Conservation (phyloP, 768 basidiomycete genomes). For the Mycena epipterygia region DNA sequence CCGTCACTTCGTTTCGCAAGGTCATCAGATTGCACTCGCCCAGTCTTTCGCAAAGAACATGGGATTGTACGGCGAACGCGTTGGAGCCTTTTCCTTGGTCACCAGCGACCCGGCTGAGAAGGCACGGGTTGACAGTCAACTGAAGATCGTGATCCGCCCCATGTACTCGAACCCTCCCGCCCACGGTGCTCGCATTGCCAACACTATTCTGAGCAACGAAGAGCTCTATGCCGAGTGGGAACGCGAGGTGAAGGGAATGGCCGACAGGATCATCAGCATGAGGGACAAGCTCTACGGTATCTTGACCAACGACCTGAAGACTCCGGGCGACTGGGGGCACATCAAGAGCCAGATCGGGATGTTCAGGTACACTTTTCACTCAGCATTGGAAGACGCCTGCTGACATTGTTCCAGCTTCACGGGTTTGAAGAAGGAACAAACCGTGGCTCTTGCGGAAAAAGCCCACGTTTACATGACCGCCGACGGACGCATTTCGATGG, state of each 20-base stretch:
- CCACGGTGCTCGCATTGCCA: constrained; percentile 90
- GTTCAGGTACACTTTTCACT: constrained; percentile 78
- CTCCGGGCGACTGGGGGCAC: constrained; percentile 96
- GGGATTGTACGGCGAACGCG: constrained; percentile 98
- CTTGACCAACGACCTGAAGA: constrained; percentile 83
- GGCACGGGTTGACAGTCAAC: constrained; percentile 90
- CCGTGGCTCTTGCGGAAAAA: constrained; percentile 86
- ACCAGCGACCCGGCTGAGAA: constrained; percentile 79
- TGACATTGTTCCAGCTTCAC: constrained; percentile 74
- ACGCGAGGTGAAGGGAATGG: constrained; percentile 94
- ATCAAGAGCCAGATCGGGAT: constrained; percentile 97
- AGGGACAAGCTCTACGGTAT: constrained; percentile 85
- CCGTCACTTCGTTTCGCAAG: constrained; percentile 91
- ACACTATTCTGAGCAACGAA: constrained; percentile 81
- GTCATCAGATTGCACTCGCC: constrained; percentile 90
- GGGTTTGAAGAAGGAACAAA: constrained; percentile 84
- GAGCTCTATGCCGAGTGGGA: constrained; percentile 91
- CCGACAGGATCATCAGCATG: constrained; percentile 94
- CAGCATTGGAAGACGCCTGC: neutral
- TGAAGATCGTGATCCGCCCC: constrained; percentile 95
- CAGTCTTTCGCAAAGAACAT: constrained; percentile 99
- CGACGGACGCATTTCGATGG: constrained; percentile 95
- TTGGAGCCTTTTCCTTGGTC: constrained; percentile 94
- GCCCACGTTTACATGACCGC: constrained; percentile 96
- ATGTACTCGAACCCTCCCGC: constrained; percentile 99